Base-by-base conservation (phyloP, 345 rosid genomes). In the Geranium brycei region DNA sequence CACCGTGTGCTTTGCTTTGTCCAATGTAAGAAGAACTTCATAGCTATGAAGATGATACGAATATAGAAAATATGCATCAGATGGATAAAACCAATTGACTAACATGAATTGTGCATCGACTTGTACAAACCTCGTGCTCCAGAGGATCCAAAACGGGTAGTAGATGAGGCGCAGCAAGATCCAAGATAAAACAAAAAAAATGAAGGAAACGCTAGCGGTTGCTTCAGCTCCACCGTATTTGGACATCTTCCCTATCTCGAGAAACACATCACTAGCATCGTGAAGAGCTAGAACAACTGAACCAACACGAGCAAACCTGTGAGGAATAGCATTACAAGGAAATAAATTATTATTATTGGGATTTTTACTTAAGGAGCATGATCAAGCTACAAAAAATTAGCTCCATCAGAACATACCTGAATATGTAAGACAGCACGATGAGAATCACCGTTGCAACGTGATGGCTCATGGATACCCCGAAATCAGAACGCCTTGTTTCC, bases 401-500 rank as follows among this genome's bases (percentile, higher is more conserved):
- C 41, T 41, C 31, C 2, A 70, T 16, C 53, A 47, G 14, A 32
- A 40, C 19, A 59, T 66, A 87, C 99, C 99, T 85, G 51, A 82
- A 75, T 61, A 87, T 62, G 82, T 95, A 95, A 18, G 99, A 91
- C 53, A 91, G 78, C 68, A 87, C 78, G 51, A 95, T 84, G 64
- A 95, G 96, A 61, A 80, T 75, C 72, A 83, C 71, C 59, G 95
- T 86, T 41, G 92, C 89, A 69, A 95, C 78, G 73, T 95, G 96
- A 79, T 95, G 99, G 68, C 93, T 72, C 97, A 95, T 95, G 0
- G 96, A 91, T 72, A 95, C 97, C 31, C 96, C 95, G 56, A 95
- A 95, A 73, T 95, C 97, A 15, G 95, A 84, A n/a, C 99, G 83
- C 76, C 97, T 87, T 61, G 99, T 95, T 79, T 91, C 99, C 99